Conservation (phyloP, 1,139 yeast genomes). For the Candida anutae region DNA sequence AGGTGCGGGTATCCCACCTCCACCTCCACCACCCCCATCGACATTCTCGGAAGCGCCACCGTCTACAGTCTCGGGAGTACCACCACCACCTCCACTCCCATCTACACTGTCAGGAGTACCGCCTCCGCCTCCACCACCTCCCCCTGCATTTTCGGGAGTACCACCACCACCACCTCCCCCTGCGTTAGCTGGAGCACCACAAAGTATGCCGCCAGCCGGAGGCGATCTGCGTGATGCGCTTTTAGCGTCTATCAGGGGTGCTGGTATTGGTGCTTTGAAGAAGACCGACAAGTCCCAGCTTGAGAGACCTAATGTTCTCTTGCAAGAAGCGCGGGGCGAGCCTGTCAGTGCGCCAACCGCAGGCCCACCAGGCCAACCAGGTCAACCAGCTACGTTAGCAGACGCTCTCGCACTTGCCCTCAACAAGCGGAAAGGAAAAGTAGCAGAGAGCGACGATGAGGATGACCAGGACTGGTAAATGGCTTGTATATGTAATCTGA, state of each 20-base stretch:
- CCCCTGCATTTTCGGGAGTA: constrained; percentile 20
- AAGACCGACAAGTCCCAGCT: constrained; percentile 79
- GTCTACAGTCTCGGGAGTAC: constrained; percentile 5
- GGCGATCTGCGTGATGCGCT: constrained; percentile 73
- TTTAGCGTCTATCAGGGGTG: constrained; percentile 76
- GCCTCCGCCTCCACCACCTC: constrained; percentile 20
- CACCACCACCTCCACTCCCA: constrained; percentile 20
- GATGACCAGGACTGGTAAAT: constrained; percentile 67
- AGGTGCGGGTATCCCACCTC: constrained; percentile 5
- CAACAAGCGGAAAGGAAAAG: constrained; percentile 73
- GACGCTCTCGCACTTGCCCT: constrained; percentile 87
- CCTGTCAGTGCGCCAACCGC: constrained; percentile 20
- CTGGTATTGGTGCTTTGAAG: constrained; percentile 60
- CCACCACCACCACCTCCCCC: constrained; percentile 20
- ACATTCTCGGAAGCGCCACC: constrained; percentile 1
- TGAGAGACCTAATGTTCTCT: constrained; percentile 66
- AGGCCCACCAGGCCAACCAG: constrained; percentile 27
- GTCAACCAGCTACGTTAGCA: constrained; percentile 59
- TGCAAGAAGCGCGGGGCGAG: constrained; percentile 69
- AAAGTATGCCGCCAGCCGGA: constrained; percentile 33
- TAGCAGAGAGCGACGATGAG: constrained; percentile 79
- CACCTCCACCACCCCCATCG: constrained; percentile 6
- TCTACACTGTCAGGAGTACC: constrained; percentile 6
- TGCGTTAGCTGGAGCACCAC: constrained; percentile 11
- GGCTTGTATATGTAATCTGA: neutral